Percentiles rank a stretch among this genome's conserved stretches.
These are phyloP conservation scores for Epichloe scottii DNA, from an alignment of 2,329 filamentous ascomycete genomes.

Conservation along the genomic window DNA sequence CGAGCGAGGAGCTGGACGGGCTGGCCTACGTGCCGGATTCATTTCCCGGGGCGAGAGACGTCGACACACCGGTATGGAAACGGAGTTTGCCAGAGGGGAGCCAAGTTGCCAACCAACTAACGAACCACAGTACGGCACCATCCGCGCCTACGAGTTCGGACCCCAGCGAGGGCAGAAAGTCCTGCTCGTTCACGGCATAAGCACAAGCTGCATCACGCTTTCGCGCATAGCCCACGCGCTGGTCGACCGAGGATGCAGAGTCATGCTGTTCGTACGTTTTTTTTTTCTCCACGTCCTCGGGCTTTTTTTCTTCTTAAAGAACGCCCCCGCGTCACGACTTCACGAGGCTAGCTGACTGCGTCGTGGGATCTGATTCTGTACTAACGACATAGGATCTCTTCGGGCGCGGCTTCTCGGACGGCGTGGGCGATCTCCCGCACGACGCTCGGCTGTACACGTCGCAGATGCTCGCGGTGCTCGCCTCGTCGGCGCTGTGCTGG, in stretches of 20 bases:
- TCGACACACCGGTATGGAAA: constrained; percentile 46
- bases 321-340: no score
- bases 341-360: no score
- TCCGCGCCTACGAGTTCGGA: constrained; percentile 75
- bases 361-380: no score
- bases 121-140: constrained; percentile 47
- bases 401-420: constrained; percentile 54
- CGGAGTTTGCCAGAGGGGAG: neutral
- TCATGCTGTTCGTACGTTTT: constrained; percentile 58
- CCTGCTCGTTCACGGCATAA: constrained; percentile 72
- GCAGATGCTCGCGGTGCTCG: constrained; percentile 58
- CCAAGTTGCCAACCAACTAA: neutral
- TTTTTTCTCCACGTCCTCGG: constrained; percentile 8
- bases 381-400: constrained; percentile 49
- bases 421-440: constrained; percentile 53
- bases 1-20: constrained; percentile 22
- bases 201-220: constrained; percentile 65
- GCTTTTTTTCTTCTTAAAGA: no score
- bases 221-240: constrained; percentile 54
- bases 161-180: constrained; percentile 61
- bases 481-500: constrained; percentile 59
- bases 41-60: constrained; percentile 61
- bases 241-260: constrained; percentile 57
- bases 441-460: constrained; percentile 61
- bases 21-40: constrained; percentile 52